phyloP scores from a whole-genome alignment of 163 green algal genomes.

The Botryococcus braunii region DNA sequence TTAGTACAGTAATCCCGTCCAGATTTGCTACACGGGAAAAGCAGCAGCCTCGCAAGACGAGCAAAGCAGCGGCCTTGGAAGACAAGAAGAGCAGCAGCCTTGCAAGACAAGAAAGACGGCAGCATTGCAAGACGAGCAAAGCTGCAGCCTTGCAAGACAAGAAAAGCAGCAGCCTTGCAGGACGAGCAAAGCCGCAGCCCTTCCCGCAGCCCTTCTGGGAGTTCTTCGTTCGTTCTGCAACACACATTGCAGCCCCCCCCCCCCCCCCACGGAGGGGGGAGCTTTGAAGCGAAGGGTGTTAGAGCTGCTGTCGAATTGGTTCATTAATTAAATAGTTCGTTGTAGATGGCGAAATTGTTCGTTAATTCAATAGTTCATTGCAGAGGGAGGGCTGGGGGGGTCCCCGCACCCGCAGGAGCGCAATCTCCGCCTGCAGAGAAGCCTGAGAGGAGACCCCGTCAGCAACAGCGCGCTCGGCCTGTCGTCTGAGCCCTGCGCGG shows the following conservation, averaged over 20 bases:
- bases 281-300: background rate
- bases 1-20: no score
- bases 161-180: background rate
- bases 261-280: background rate
- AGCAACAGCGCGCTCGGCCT: background rate
- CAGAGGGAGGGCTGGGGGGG: background rate
- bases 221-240: background rate
- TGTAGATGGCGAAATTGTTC: background rate
- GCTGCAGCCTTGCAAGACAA: background rate
- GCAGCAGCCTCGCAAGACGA: no score
- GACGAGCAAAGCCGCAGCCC: background rate
- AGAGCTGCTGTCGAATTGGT: background rate
- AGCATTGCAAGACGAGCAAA: no score
- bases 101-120: no score
- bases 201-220: background rate
- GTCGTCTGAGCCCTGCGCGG: constrained; percentile 9
- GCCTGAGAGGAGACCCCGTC: constrained; percentile 10
- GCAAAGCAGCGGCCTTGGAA: no score
- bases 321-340: background rate
- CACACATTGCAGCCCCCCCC: background rate
- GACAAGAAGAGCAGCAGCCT: no score
- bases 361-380: background rate
- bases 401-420: background rate
- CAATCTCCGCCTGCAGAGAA: constrained; percentile 10
- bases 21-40: no score